Evolutionary conservation across 768 basidiomycete genomes (phyloP).

Genomic region (Suillus cothurnatus): DNA sequence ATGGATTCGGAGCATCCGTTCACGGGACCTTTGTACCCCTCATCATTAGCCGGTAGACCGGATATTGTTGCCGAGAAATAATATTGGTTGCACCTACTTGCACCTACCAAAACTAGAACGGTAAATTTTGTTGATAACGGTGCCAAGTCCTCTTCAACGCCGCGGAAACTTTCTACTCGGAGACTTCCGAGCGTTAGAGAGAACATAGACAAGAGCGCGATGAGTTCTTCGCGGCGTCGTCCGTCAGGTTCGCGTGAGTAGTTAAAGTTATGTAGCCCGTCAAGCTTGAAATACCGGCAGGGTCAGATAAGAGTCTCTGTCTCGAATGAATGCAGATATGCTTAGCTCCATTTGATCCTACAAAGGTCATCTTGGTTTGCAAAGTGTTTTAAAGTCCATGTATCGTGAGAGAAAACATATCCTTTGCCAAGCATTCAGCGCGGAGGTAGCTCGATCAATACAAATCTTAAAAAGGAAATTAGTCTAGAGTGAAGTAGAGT

Average conservation of each 20-base stretch:
- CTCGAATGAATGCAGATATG: not conserved
- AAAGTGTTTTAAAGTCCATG: not conserved
- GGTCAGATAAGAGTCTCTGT: conserved; percentile 2
- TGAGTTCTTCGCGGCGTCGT: not conserved
- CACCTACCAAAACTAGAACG: not conserved
- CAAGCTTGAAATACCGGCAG: not conserved
- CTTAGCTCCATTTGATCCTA: not conserved
- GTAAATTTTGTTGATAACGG: not conserved
- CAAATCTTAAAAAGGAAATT: conserved; percentile 21
- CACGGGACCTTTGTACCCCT: not conserved
- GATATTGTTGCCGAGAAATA: not conserved
- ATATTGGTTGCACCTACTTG: not conserved
- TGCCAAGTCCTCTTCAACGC: conserved; percentile 1
- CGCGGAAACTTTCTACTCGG: not conserved
- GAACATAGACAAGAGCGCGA: not conserved
- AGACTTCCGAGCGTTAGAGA: not conserved
- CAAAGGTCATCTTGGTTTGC: too few species aligned
- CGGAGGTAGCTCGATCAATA: conserved; percentile 23
- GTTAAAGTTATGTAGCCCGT: not conserved
- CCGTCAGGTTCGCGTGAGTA: not conserved
- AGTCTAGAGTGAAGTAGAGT: conserved; percentile 30
- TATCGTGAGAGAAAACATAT: not conserved
- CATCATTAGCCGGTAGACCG: not conserved
- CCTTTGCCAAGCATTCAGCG: not conserved
- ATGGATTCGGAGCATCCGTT: not conserved